A percentile compares a stretch with the other conserved stretches of the same genome.
phyloP scores from a whole-genome alignment of 192 early-diverging fungal genomes.

The Backusella sp. region DNA sequence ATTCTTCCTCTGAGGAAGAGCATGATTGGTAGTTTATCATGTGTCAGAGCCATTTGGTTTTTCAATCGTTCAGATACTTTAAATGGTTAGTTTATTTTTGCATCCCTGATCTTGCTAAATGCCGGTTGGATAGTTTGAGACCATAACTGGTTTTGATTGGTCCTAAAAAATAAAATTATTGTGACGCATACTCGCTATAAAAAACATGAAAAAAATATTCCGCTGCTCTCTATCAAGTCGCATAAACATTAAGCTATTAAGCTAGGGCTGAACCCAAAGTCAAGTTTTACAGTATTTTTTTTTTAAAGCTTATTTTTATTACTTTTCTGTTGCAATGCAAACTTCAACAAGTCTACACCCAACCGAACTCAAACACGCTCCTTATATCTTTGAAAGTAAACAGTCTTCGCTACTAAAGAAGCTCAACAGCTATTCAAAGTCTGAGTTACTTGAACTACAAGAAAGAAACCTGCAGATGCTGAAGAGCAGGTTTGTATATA shows the following conservation, averaged over 20 bases:
- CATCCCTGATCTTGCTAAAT: background rate
- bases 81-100: background rate
- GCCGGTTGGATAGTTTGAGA: background rate
- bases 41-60: background rate
- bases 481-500: conserved; percentile 5
- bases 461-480: conserved; percentile 11
- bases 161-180: background rate
- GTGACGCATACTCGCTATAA: background rate
- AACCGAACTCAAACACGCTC: background rate
- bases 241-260: background rate
- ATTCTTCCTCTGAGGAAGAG: background rate
- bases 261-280: conserved; percentile 1
- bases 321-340: background rate
- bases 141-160: background rate
- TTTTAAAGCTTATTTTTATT: background rate
- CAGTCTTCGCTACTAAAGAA: conserved; percentile 2
- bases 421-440: background rate
- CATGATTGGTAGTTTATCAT: background rate
- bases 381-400: background rate
- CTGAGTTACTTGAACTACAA: conserved; percentile 9
- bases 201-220: background rate
- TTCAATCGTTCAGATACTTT: background rate
- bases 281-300: background rate
- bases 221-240: conserved; percentile 1
- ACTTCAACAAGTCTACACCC: conserved; percentile 1